Conservation (phyloP, 768 basidiomycete genomes). For the Flagelloscypha sp. region DNA sequence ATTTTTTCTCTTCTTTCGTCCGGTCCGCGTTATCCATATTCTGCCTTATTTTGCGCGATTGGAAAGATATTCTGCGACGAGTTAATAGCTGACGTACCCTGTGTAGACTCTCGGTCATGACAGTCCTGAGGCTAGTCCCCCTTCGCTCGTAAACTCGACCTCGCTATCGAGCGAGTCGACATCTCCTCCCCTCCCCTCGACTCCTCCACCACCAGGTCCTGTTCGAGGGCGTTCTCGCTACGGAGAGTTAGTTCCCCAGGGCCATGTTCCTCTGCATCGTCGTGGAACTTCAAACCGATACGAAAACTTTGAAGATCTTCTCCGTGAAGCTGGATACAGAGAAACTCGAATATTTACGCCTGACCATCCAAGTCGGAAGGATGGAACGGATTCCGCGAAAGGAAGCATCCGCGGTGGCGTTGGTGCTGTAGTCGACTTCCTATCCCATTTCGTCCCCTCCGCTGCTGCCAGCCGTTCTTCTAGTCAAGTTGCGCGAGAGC, state of each 20-base stretch:
- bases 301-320: slow-evolving; percentile 77
- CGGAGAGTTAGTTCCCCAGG: slow-evolving; percentile 47
- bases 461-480: slow-evolving; percentile 6
- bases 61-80: too few relatives aligned
- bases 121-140: too few relatives aligned
- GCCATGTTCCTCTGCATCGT: slow-evolving; percentile 67
- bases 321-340: slow-evolving; percentile 85
- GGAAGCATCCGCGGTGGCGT: slow-evolving; percentile 36
- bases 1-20: too few relatives aligned
- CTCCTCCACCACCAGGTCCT: slow-evolving; percentile 26
- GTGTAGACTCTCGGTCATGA: too few relatives aligned
- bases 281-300: slow-evolving; percentile 76
- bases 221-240: slow-evolving; percentile 40
- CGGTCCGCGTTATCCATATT: too few relatives aligned
- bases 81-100: too few relatives aligned
- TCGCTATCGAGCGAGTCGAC: slow-evolving; percentile 31
- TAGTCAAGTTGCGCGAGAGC: slow-evolving; percentile 8
- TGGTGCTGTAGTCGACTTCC: slow-evolving; percentile 54
- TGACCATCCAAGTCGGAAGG: slow-evolving; percentile 24
- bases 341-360: slow-evolving; percentile 88
- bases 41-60: too few relatives aligned
- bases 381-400: slow-evolving; percentile 18
- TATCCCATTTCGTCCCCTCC: slow-evolving; percentile 53
- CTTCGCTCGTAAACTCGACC: slow-evolving; percentile 32
- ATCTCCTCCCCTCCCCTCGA: slow-evolving; percentile 33